Conservation (phyloP, 805 yeast species). For the Candida maesae region DNA sequence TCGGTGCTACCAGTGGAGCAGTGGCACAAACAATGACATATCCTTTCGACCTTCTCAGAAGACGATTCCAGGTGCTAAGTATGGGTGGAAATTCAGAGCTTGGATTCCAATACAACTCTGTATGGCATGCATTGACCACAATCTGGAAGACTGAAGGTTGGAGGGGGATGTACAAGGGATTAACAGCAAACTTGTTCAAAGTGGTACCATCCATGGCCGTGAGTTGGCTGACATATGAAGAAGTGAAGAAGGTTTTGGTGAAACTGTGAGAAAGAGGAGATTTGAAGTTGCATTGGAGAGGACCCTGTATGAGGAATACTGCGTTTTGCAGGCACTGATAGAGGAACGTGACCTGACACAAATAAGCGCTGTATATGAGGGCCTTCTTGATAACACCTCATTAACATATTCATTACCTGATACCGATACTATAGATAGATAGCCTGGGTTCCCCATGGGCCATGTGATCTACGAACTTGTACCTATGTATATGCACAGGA, state of each 20-base stretch:
- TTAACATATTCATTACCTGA: no score
- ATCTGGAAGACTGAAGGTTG: conserved; percentile 74
- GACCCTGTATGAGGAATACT: no score
- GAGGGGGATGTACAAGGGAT: conserved; percentile 67
- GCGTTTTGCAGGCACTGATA: no score
- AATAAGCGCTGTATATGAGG: no score
- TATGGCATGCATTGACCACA: conserved; percentile 64
- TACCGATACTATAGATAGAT: no score
- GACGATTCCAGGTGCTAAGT: conserved; percentile 86
- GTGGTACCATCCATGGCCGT: conserved; percentile 96
- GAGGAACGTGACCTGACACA: no score
- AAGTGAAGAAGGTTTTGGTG: conserved; percentile 46
- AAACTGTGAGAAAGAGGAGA: conserved; percentile 10
- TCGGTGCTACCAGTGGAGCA: conserved; percentile 88
- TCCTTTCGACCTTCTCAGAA: conserved; percentile 85
- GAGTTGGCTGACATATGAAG: conserved; percentile 84
- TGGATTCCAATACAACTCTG: conserved; percentile 80
- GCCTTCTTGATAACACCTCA: no score
- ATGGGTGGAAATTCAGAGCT: conserved; percentile 64
- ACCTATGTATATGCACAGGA: no score
- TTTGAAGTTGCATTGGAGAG: no score
- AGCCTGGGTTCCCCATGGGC: no score
- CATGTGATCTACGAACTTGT: background rate
- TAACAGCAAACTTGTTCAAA: conserved; percentile 78
- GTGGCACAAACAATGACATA: conserved; percentile 87